Percentiles rank a stretch among this genome's conserved stretches.
Evolutionary conservation across 306 rosid genomes (phyloP).

Genomic region (Pueraria montana): DNA sequence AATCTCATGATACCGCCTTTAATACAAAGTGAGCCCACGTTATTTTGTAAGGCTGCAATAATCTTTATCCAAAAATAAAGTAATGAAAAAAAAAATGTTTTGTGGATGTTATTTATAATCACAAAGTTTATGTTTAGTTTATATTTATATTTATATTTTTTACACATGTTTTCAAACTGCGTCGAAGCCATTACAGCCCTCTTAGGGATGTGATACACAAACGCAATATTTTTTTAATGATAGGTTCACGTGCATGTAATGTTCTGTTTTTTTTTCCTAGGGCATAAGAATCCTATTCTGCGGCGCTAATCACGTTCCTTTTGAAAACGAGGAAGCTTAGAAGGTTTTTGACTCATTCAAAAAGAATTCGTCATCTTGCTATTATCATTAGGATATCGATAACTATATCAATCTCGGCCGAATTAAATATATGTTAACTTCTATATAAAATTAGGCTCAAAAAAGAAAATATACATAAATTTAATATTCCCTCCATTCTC

Average conservation of each 20-base stretch:
- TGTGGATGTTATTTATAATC: neutral
- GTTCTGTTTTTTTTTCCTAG: neutral
- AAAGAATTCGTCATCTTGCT: neutral
- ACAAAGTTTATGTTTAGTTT: neutral
- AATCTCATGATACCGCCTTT: neutral
- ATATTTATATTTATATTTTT: neutral
- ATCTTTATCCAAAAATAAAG: neutral
- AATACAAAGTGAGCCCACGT: neutral
- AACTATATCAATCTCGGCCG: neutral
- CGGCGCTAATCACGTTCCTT: slow-evolving; percentile 45
- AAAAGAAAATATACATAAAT: neutral
- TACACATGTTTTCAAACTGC: neutral
- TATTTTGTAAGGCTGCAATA: neutral
- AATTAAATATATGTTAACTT: neutral
- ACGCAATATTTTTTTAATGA: neutral
- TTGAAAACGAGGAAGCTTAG: slow-evolving; percentile 12
- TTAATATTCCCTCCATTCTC: neutral
- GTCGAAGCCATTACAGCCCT: neutral
- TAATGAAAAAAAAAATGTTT: neutral
- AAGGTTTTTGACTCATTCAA: slow-evolving; percentile 4
- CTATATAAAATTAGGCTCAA: neutral
- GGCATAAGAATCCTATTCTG: slow-evolving; percentile 8
- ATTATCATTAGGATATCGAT: slow-evolving; percentile 9
- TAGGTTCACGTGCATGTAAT: neutral
- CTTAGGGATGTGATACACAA: neutral